phyloP scores from a whole-genome alignment of 768 basidiomycete genomes.

The Lactifluus piperatus region DNA sequence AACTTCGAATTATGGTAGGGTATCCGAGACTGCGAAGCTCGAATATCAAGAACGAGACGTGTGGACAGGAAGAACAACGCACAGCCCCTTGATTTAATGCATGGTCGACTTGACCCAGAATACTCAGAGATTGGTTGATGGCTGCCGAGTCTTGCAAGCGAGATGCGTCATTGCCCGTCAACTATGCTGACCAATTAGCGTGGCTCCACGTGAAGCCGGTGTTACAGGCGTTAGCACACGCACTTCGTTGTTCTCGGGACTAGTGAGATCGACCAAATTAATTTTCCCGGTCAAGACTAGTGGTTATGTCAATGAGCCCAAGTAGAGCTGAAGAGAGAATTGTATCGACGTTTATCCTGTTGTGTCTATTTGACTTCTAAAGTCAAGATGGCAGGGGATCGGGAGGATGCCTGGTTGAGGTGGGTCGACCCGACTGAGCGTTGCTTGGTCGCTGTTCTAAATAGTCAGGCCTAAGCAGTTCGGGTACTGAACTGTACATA shows the following conservation, averaged over 20 bases:
- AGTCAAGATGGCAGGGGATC: constrained; percentile 82
- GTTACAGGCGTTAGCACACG: neutral
- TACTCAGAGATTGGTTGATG: constrained; percentile 87
- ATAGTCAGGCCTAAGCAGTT: neutral
- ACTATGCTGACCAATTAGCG: constrained; percentile 25
- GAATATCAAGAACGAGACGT: neutral
- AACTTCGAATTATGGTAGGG: constrained; percentile 88
- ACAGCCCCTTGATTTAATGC: constrained; percentile 69
- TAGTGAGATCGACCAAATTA: constrained; percentile 83
- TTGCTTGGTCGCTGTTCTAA: constrained; percentile 59
- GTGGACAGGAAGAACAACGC: constrained; percentile 21
- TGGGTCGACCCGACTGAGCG: constrained; percentile 84
- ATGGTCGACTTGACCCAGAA: constrained; percentile 81
- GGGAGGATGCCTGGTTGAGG: constrained; percentile 76
- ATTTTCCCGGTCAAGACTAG: constrained; percentile 62
- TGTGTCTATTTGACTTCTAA: constrained; percentile 53
- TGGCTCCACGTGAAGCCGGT: neutral
- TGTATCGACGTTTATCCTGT: constrained; percentile 43
- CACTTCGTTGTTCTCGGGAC: constrained; percentile 86
- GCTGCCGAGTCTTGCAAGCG: constrained; percentile 84
- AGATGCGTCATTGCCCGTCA: constrained; percentile 80
- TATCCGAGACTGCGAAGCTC: constrained; percentile 49
- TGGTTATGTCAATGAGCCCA: neutral
- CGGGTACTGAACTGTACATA: constrained; percentile 24
- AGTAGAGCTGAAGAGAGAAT: neutral